Conservation (phyloP, 1,284 basidiomycete species). For the Boletus austroedulis region DNA sequence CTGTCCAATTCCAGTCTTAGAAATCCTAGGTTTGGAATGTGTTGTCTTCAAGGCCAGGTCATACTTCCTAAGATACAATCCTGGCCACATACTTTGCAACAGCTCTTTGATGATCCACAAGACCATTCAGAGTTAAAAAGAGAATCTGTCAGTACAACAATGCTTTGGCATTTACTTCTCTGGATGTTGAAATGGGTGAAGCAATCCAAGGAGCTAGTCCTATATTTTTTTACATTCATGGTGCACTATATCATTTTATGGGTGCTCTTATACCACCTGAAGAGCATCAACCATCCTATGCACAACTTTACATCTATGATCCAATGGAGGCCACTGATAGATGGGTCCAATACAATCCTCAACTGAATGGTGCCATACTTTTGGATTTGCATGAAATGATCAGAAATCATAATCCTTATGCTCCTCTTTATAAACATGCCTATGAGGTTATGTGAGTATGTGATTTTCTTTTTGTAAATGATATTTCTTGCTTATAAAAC, state of each 20-base stretch:
- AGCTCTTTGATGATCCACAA: slow-evolving; percentile 20
- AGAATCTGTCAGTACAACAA: slow-evolving; percentile 40
- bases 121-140: slow-evolving; percentile 19
- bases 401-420: slow-evolving; percentile 31
- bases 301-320: slow-evolving; percentile 31
- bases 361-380: slow-evolving; percentile 26
- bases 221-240: slow-evolving; percentile 38
- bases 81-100: slow-evolving; percentile 10
- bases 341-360: slow-evolving; percentile 20
- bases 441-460: slow-evolving; percentile 12
- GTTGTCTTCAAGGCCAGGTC: slow-evolving; percentile 31
- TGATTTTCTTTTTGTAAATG: too few species aligned
- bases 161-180: slow-evolving; percentile 35
- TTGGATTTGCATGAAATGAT: slow-evolving; percentile 20
- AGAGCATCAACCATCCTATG: slow-evolving; percentile 34
- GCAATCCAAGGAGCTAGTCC: slow-evolving; percentile 33
- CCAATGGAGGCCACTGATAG: background rate
- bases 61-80: slow-evolving; percentile 15
- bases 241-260: slow-evolving; percentile 37
- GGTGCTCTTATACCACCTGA: slow-evolving; percentile 34
- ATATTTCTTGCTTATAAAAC: too few species aligned
- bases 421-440: slow-evolving; percentile 28
- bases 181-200: slow-evolving; percentile 21
- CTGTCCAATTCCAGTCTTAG: too few species aligned
- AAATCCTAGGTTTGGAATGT: slow-evolving; percentile 34